Base-by-base conservation (phyloP, 2,329 filamentous ascomycete genomes). In the Microthyrium microscopicum region DNA sequence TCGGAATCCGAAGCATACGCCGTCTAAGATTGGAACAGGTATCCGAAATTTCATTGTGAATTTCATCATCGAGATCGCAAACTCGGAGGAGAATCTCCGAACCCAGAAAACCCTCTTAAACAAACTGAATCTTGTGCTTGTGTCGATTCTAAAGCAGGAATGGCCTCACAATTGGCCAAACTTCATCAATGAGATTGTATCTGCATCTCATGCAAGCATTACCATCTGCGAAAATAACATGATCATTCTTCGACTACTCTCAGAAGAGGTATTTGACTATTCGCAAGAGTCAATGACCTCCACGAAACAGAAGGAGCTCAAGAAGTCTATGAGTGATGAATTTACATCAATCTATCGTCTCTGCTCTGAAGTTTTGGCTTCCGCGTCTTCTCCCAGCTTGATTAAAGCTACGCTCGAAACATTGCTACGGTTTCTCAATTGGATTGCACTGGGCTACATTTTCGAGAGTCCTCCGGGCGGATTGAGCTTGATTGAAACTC, bases 151-250 rank as follows among this genome's bases (percentile, higher is more conserved):
- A 51, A 98, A 98, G 68, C 89, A 98, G 61, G 89, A 98, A 60
- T 98, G 89, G 89, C 89, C 89, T 37, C 87, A 95, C 61, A 92
- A 98, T 66, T 98, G 91, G 89, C 89, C 91, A 8, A 93, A 84
- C 15, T 98, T 98, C 59, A 95, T 98, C 69, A 95, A 95, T 65
- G 89, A 98, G 64, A 98, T 98, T 57, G 84, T 98, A 47, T 79
- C 83, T 16, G 87, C 89, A 36, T 95, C 85, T 60, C 85, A 92
- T 54, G 87, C 82, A 45, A 94, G 80, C 57, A 66, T 98, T 34
- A 89, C 87, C 24, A 91, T 98, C 47, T 98, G 91, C 70, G 89
- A 98, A 62, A 98, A 98, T 65, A 98, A 98, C 66, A 98, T 98
- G 89, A 84, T 82, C 42, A 95, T 98, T 46, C 70, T 98, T 45